phyloP scores from a whole-genome alignment of 2,329 filamentous ascomycete species.

The Monosporascus cannonballus region DNA sequence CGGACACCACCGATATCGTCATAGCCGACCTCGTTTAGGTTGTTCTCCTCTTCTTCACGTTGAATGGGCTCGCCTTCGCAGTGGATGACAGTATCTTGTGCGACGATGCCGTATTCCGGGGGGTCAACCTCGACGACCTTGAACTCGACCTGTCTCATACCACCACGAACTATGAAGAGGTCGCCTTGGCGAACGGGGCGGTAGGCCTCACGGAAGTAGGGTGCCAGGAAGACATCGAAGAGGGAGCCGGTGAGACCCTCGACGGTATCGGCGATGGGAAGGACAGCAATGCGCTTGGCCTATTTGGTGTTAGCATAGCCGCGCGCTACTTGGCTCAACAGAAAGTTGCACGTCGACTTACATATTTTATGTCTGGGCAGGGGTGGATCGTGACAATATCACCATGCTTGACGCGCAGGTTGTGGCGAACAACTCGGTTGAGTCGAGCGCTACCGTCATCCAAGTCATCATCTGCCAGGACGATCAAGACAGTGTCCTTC shows the following conservation, averaged over 20 bases:
- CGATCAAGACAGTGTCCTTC: conserved; percentile 97
- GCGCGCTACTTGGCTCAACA: neutral
- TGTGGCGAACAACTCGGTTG: conserved; percentile 98
- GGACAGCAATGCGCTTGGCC: conserved; percentile 98
- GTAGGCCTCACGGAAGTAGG: conserved; percentile 99
- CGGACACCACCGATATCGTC: conserved; percentile 99
- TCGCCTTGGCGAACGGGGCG: conserved; percentile 95
- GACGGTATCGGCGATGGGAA: conserved; percentile 96
- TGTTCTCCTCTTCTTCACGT: conserved; percentile 98
- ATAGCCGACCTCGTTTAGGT: conserved; percentile 97
- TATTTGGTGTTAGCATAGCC: conserved; percentile 32
- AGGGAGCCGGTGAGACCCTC: conserved; percentile 96
- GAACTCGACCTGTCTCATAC: conserved; percentile 99
- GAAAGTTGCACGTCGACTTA: conserved; percentile 43
- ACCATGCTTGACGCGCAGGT: conserved; percentile 96
- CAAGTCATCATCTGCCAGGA: conserved; percentile 93
- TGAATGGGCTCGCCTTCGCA: conserved; percentile 95
- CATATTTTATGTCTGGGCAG: conserved; percentile 99
- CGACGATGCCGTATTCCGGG: conserved; percentile 96
- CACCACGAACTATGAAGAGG: conserved; percentile 92
- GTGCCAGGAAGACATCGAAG: conserved; percentile 98
- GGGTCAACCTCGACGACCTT: conserved; percentile 99
- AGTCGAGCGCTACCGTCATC: conserved; percentile 96
- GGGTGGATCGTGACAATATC: conserved; percentile 96
- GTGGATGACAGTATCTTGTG: conserved; percentile 97